These are phyloP conservation scores for Lentinula boryana DNA, from an alignment of 768 basidiomycete genomes.

Conservation along the genomic window DNA sequence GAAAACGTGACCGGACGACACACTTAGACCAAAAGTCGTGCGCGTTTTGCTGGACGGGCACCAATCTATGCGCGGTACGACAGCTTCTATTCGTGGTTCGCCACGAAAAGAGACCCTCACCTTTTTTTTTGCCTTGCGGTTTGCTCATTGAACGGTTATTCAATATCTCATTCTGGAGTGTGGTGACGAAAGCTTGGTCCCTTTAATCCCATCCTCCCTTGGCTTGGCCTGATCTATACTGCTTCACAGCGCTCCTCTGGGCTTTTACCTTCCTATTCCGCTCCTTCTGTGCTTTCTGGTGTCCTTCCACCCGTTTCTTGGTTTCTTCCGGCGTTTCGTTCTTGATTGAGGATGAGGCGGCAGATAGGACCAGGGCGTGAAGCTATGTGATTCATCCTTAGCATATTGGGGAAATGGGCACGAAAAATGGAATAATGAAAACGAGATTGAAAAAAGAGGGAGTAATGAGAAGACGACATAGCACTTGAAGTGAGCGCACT, in stretches of 20 bases:
- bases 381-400: slow-evolving; percentile 30
- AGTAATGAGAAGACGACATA: not conserved
- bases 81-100: no score
- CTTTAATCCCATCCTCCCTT: not conserved
- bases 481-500: slow-evolving; percentile 26
- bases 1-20: no score
- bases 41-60: no score
- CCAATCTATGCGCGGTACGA: no score
- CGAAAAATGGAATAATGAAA: not conserved
- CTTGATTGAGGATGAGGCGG: slow-evolving; percentile 40
- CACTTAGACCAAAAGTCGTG: no score
- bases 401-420: no score
- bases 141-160: no score
- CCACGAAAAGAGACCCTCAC: no score
- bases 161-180: no score
- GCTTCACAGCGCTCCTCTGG: slow-evolving; percentile 45
- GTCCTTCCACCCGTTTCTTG: slow-evolving; percentile 42
- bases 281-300: slow-evolving; percentile 40
- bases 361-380: slow-evolving; percentile 41
- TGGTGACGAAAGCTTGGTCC: no score
- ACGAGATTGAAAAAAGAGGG: not conserved
- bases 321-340: slow-evolving; percentile 52
- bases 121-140: no score
- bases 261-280: slow-evolving; percentile 46
- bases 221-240: slow-evolving; percentile 13